These are phyloP conservation scores for Plenodomus lindquistii DNA, from an alignment of 2,329 filamentous ascomycete species.

Conservation along the genomic window DNA sequence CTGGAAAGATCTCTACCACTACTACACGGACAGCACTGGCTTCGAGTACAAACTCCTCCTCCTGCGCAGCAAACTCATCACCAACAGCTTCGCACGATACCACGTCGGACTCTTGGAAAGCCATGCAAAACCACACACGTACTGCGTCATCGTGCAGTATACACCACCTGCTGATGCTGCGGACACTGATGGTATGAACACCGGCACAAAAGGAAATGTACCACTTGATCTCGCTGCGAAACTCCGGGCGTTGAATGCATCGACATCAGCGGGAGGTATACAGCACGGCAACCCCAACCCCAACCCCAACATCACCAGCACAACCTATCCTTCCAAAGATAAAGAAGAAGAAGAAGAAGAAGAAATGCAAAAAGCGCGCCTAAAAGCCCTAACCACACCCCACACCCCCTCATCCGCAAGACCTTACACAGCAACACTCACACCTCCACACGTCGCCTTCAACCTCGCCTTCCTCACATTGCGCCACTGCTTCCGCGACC, in stretches of 20 bases:
- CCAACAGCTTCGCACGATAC: conserved; percentile 61
- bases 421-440: conserved; percentile 30
- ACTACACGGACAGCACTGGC: conserved; percentile 65
- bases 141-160: conserved; percentile 36
- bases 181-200: not conserved
- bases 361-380: too few relatives aligned
- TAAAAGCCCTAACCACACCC: not conserved
- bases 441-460: conserved; percentile 37
- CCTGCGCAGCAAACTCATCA: conserved; percentile 54
- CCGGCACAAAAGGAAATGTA: too few relatives aligned
- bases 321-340: not conserved
- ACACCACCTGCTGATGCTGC: conserved; percentile 11
- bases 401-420: not conserved
- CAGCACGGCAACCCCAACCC: too few relatives aligned
- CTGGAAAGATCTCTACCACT: conserved; percentile 57
- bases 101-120: conserved; percentile 39
- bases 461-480: conserved; percentile 42
- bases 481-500: conserved; percentile 45
- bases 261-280: too few relatives aligned
- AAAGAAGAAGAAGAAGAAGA: not conserved
- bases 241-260: not conserved
- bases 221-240: not conserved
- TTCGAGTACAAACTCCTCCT: conserved; percentile 69
- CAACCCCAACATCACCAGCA: not conserved
- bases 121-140: conserved; percentile 34